Evolutionary conservation across 371 early-diverging fungal species (phyloP).

Genomic region (Chytridium lagenaria): DNA sequence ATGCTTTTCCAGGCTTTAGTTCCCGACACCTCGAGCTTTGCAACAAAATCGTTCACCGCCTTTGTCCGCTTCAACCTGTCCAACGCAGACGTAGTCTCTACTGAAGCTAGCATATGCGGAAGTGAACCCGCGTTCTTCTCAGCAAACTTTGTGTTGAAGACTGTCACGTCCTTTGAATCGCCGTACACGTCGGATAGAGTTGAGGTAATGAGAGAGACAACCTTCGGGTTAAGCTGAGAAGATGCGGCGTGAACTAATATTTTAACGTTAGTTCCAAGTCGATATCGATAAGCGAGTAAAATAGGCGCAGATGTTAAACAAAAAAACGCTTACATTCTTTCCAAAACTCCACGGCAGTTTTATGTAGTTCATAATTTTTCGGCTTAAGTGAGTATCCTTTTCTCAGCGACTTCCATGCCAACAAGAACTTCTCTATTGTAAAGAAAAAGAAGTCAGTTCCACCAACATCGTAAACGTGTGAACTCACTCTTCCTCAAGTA

Average conservation of each 20-base stretch:
- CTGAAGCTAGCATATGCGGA: slow-evolving; percentile 52
- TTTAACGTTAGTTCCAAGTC: too few species aligned
- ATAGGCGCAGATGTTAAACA: background rate
- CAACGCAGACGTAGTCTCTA: slow-evolving; percentile 45
- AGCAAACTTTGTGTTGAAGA: slow-evolving; percentile 34
- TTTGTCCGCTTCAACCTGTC: slow-evolving; percentile 33
- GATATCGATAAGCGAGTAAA: background rate
- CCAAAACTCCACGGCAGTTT: slow-evolving; percentile 24
- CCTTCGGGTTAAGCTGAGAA: slow-evolving; percentile 18
- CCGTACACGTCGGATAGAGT: slow-evolving; percentile 33
- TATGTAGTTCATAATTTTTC: slow-evolving; percentile 29
- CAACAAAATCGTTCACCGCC: slow-evolving; percentile 39
- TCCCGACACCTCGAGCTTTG: background rate
- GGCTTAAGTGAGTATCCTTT: slow-evolving; percentile 47
- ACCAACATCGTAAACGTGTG: background rate
- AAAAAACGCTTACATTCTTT: slow-evolving; percentile 17
- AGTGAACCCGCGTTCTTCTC: slow-evolving; percentile 45
- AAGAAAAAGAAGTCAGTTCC: background rate
- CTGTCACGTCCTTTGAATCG: slow-evolving; percentile 26
- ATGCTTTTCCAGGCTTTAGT: slow-evolving; percentile 10
- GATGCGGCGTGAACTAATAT: slow-evolving; percentile 2
- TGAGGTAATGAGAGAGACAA: slow-evolving; percentile 30
- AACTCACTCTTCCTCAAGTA: slow-evolving; percentile 73
- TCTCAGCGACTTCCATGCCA: slow-evolving; percentile 73
- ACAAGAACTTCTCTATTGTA: slow-evolving; percentile 69